Evolutionary conservation across 1,284 basidiomycete genomes (phyloP).

Genomic region (Irpex sp.): DNA sequence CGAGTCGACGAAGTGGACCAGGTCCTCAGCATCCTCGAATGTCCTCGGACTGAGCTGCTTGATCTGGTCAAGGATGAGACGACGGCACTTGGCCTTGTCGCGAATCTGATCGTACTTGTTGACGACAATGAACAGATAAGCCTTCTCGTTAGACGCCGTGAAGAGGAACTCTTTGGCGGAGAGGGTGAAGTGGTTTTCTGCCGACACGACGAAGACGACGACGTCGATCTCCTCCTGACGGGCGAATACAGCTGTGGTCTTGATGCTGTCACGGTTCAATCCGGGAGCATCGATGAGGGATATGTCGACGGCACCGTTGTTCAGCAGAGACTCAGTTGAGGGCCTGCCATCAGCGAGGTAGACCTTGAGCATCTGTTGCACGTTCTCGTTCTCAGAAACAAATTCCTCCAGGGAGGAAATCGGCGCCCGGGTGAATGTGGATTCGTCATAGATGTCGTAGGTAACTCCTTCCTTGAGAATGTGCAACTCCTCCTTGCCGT

Average conservation of each 20-base stretch:
- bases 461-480: slow-evolving; percentile 62
- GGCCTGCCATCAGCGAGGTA: slow-evolving; percentile 79
- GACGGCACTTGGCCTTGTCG: slow-evolving; percentile 92
- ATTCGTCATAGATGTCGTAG: slow-evolving; percentile 74
- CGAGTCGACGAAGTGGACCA: slow-evolving; percentile 99
- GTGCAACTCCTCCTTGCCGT: slow-evolving; percentile 81
- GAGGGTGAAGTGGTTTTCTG: slow-evolving; percentile 98
- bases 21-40: slow-evolving; percentile 86
- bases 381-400: slow-evolving; percentile 75
- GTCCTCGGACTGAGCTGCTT: slow-evolving; percentile 89
- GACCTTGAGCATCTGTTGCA: slow-evolving; percentile 75
- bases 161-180: slow-evolving; percentile 94
- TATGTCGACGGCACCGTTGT: slow-evolving; percentile 96
- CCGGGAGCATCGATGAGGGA: slow-evolving; percentile 98
- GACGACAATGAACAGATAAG: slow-evolving; percentile 97
- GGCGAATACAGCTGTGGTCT: slow-evolving; percentile 95
- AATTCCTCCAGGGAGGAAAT: slow-evolving; percentile 79
- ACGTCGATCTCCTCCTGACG: slow-evolving; percentile 99
- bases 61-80: slow-evolving; percentile 92
- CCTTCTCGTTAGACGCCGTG: slow-evolving; percentile 95
- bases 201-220: slow-evolving; percentile 96
- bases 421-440: slow-evolving; percentile 71
- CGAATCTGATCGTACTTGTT: slow-evolving; percentile 97
- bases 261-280: slow-evolving; percentile 92
- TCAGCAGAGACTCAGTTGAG: slow-evolving; percentile 80